Conservation (phyloP, 805 yeast genomes). For the Ogataea minuta region DNA sequence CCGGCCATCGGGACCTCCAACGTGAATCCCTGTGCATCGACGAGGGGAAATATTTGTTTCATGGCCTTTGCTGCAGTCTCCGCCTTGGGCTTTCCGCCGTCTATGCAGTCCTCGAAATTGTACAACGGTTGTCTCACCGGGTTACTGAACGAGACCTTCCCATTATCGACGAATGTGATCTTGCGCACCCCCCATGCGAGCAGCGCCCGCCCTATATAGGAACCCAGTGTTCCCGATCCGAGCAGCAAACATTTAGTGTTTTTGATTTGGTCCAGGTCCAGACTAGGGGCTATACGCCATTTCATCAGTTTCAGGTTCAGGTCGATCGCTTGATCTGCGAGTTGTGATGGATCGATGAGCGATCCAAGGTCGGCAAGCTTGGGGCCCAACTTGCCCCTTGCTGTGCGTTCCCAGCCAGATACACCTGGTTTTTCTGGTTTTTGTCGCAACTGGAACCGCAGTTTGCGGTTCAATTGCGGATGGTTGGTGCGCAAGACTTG, state of each 20-base stretch:
- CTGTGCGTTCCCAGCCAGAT: constrained; percentile 90
- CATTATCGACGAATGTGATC: constrained; percentile 87
- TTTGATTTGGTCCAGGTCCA: constrained; percentile 66
- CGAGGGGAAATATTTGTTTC: constrained; percentile 75
- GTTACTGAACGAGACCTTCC: constrained; percentile 84
- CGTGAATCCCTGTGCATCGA: constrained; percentile 56
- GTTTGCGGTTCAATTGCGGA: constrained; percentile 26
- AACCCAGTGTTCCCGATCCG: constrained; percentile 97
- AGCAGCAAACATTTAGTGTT: constrained; percentile 64
- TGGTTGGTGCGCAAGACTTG: constrained; percentile 39
- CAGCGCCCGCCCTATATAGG: constrained; percentile 81
- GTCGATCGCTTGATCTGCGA: constrained; percentile 91
- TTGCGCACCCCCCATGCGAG: constrained; percentile 93
- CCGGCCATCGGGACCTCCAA: constrained; percentile 96
- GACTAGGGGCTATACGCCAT: constrained; percentile 88
- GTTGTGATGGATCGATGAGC: constrained; percentile 72
- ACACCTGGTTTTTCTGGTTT: constrained; percentile 38
- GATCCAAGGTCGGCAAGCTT: constrained; percentile 80
- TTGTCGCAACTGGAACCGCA: constrained; percentile 21
- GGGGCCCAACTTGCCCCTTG: constrained; percentile 71
- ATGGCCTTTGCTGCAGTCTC: constrained; percentile 70
- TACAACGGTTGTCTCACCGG: constrained; percentile 94
- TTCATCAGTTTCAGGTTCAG: constrained; percentile 90
- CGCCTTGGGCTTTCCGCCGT: constrained; percentile 79
- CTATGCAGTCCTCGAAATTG: constrained; percentile 73